These are phyloP conservation scores for Cladosporium halotolerans DNA, from an alignment of 2,329 filamentous ascomycete species.

Conservation along the genomic window DNA sequence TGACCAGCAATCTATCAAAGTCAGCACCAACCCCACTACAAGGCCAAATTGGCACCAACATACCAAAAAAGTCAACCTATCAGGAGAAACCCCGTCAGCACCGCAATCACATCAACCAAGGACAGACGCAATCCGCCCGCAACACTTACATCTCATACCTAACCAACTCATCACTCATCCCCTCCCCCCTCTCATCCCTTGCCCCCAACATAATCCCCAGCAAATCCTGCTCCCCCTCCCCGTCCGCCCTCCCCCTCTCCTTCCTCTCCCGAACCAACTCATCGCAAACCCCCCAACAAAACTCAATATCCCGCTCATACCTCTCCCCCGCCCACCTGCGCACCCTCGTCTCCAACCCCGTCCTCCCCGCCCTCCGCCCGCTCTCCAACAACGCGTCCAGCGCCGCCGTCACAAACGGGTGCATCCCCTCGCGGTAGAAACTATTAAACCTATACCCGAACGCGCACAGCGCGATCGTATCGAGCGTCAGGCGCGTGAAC, in stretches of 20 bases:
- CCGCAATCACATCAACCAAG: not conserved
- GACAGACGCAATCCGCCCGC: too few relatives aligned
- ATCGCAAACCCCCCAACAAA: slow-evolving; percentile 13
- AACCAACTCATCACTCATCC: slow-evolving; percentile 53
- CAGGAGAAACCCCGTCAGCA: not conserved
- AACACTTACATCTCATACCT: slow-evolving; percentile 53
- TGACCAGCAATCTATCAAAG: slow-evolving; percentile 26
- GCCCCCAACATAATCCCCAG: slow-evolving; percentile 54
- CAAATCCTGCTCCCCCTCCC: slow-evolving; percentile 42
- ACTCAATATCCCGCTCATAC: slow-evolving; percentile 7
- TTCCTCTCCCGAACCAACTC: slow-evolving; percentile 13
- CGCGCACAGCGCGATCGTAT: slow-evolving; percentile 62
- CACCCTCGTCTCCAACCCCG: not conserved
- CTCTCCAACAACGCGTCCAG: not conserved
- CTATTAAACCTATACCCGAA: slow-evolving; percentile 70
- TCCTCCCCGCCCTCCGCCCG: not conserved
- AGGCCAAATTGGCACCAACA: not conserved
- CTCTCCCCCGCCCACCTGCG: slow-evolving; percentile 4
- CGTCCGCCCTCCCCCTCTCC: slow-evolving; percentile 10
- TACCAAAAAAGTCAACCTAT: slow-evolving; percentile 57
- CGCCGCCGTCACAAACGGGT: slow-evolving; percentile 54
- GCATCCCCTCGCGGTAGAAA: slow-evolving; percentile 60
- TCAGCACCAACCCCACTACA: not conserved
- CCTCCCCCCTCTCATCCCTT: slow-evolving; percentile 55
- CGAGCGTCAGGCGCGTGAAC: slow-evolving; percentile 63